Conservation (phyloP, 768 basidiomycete genomes). For the Boletus speciosus region DNA sequence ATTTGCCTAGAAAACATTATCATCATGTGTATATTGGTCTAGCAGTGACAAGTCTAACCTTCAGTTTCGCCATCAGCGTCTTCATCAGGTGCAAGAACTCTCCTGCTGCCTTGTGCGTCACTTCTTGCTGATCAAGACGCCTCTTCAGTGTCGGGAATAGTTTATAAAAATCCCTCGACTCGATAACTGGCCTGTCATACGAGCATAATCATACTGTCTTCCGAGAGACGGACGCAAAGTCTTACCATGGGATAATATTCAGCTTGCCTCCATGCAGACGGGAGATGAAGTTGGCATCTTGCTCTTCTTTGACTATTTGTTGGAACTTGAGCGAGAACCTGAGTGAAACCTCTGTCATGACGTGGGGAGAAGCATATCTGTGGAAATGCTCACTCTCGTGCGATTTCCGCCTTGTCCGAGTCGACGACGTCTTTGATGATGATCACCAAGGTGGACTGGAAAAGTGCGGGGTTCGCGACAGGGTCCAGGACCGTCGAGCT, state of each 20-base stretch:
- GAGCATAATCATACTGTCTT: background rate
- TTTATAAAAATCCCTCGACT: constrained; percentile 54
- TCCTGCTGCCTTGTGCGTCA: constrained; percentile 48
- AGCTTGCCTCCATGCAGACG: constrained; percentile 53
- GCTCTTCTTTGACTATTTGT: constrained; percentile 57
- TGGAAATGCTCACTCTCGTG: constrained; percentile 44
- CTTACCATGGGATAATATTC: constrained; percentile 54
- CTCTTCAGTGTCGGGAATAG: constrained; percentile 46
- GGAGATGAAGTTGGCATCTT: constrained; percentile 59
- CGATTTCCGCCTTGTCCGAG: constrained; percentile 55
- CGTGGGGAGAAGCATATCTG: background rate
- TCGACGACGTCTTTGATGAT: constrained; percentile 71
- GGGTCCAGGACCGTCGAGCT: constrained; percentile 56
- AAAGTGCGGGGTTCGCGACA: constrained; percentile 52
- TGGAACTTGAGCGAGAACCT: constrained; percentile 58
- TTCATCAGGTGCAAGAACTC: constrained; percentile 56
- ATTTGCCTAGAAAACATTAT: constrained; percentile 40
- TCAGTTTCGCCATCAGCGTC: constrained; percentile 63
- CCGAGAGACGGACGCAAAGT: background rate
- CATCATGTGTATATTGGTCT: background rate
- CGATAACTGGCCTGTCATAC: constrained; percentile 48
- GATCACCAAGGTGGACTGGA: constrained; percentile 56
- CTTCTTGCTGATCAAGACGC: constrained; percentile 43
- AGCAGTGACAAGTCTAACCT: constrained; percentile 34
- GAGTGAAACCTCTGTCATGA: background rate